Conservation (phyloP, 345 rosid species). For the Citrus cavaleriei region DNA sequence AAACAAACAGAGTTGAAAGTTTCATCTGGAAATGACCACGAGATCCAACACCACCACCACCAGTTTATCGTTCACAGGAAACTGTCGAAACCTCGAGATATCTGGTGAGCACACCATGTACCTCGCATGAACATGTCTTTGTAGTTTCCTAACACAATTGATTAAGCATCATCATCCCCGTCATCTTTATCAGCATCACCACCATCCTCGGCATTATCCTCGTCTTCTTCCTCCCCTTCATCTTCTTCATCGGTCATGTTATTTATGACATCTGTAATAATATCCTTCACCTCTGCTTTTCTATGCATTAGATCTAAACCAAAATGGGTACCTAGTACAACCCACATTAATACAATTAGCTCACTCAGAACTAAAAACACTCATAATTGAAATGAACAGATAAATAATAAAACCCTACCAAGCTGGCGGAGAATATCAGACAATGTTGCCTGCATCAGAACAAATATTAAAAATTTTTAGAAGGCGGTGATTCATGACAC, state of each 20-base stretch:
- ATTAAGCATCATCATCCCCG: constrained; percentile 40
- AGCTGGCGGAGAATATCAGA: constrained; percentile 83
- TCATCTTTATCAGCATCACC: constrained; percentile 44
- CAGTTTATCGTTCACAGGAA: constrained; percentile 13
- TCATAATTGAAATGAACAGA: background rate
- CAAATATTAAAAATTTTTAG: background rate
- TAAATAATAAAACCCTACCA: constrained; percentile 39
- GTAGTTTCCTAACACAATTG: constrained; percentile 2
- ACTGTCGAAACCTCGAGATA: constrained; percentile 5
- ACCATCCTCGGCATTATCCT: constrained; percentile 42
- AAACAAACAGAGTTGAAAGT: constrained; percentile 20
- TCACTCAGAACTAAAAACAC: background rate
- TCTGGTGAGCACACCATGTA: constrained; percentile 11
- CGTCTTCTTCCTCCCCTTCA: constrained; percentile 57
- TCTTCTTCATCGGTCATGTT: constrained; percentile 89
- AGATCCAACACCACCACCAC: constrained; percentile 6
- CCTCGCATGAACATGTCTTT: constrained; percentile 11
- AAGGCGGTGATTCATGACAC: background rate
- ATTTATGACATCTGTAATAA: constrained; percentile 84
- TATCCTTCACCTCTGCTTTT: constrained; percentile 88
- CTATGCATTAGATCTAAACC: constrained; percentile 67
- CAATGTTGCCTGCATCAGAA: constrained; percentile 71
- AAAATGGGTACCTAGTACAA: constrained; percentile 61
- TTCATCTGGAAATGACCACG: constrained; percentile 17
- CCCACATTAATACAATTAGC: constrained; percentile 7